phyloP scores from a whole-genome alignment of 495 filamentous ascomycete species.

The Lasiosphaeria miniovina region DNA sequence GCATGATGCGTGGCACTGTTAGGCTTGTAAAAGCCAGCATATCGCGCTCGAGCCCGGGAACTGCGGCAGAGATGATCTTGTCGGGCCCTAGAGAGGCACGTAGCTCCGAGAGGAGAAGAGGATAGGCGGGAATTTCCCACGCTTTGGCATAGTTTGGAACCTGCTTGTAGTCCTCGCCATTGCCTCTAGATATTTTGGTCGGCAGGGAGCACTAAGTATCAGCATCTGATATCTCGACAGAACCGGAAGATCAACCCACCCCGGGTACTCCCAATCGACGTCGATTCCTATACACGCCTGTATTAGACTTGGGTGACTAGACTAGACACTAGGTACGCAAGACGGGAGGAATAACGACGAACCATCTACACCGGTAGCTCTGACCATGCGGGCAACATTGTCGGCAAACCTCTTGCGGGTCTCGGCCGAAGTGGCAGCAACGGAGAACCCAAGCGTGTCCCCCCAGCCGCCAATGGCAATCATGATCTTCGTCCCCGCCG shows the following conservation, averaged over 20 bases:
- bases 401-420: constrained; percentile 57
- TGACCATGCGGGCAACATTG: constrained; percentile 63
- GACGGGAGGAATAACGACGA: not conserved
- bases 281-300: constrained; percentile 43
- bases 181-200: constrained; percentile 47
- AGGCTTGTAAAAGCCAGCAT: constrained; percentile 71
- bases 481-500: constrained; percentile 58
- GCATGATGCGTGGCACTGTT: constrained; percentile 60
- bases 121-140: constrained; percentile 64
- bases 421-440: constrained; percentile 52
- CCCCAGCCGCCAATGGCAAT: constrained; percentile 76
- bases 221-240: not conserved
- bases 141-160: constrained; percentile 59
- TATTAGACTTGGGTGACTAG: not conserved
- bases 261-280: constrained; percentile 81
- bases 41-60: constrained; percentile 63
- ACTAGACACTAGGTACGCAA: not conserved
- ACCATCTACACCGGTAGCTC: constrained; percentile 58
- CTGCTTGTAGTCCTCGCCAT: constrained; percentile 71
- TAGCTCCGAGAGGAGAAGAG: constrained; percentile 58
- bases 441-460: constrained; percentile 60
- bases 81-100: constrained; percentile 56
- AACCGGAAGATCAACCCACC: constrained; percentile 30
- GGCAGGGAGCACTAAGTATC: not conserved
- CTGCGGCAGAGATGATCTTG: constrained; percentile 67